These are phyloP conservation scores for Vinca minor DNA, from an alignment of 257 asterid species.

Conservation along the genomic window DNA sequence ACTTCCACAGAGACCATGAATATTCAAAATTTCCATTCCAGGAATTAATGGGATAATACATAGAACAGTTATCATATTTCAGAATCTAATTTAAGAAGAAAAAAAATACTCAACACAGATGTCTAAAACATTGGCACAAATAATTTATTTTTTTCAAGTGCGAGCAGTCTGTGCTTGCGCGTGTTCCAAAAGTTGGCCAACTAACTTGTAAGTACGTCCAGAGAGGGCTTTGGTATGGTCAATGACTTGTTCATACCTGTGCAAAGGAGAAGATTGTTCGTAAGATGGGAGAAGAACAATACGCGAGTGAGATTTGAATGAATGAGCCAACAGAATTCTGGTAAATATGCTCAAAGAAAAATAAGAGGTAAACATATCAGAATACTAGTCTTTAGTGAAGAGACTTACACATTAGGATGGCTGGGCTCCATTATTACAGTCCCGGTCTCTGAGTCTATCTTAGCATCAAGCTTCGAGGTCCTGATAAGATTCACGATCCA, in stretches of 20 bases:
- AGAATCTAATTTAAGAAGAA: no score
- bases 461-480: conserved; percentile 95
- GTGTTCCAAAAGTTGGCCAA: conserved; percentile 69
- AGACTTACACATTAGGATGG: conserved; percentile 78
- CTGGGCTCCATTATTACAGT: conserved; percentile 77
- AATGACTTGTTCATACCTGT: conserved; percentile 91
- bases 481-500: conserved; percentile 89
- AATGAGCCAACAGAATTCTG: neutral
- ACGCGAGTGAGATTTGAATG: neutral
- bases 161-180: conserved; percentile 65
- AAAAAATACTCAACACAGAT: no score
- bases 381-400: no score
- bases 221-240: conserved; percentile 92
- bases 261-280: neutral
- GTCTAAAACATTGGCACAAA: neutral
- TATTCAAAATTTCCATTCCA: no score
- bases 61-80: no score
- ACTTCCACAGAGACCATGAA: no score
- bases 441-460: conserved; percentile 67
- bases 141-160: conserved; percentile 21
- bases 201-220: conserved; percentile 73
- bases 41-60: no score
- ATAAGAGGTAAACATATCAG: no score
- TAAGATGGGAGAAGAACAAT: neutral
- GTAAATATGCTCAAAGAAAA: neutral